Evolutionary conservation across 306 rosid species (phyloP), one percentile per base, ranked within the genome.

Genomic region (Lagenaria siceraria): DNA sequence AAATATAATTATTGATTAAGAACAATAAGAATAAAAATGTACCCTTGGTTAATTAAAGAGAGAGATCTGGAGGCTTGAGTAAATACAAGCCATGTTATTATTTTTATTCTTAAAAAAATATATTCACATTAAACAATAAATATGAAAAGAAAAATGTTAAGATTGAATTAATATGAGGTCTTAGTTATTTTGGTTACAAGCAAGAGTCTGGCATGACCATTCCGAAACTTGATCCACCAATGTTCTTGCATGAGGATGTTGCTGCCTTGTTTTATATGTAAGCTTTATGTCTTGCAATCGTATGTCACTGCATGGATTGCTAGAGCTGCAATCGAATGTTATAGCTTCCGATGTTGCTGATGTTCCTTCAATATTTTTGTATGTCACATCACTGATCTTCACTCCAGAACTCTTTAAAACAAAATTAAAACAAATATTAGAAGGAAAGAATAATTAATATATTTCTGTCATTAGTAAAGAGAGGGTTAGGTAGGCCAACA

Each of bases 311-410:
- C 96, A 90, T 24, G 96, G 93, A 31, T 1, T 54, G 13, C 66
- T 84, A 5, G 91, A 76, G 54, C 93, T 90, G 80, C 93, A 91
- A 24, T 89, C 83, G 68, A 91, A 91, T 24, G 80, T 87, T n/a
- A 89, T 79, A 10, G 88, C 96, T 73, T 84, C 88, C 19, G 42
- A 1, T 0, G 91, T 86, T 38, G 87, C 86, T 0, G 95, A 90
- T 9, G 87, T 86, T 49, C 95, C 92, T 19, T 46, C 54, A 46
- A 90, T 82, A 62, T 87, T 88, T 64, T 72, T 81, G 58, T 86
- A 89, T 1, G 85, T 83, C 55, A 89, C 85, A 62, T 62, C 19
- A 54, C 93, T 87, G 33, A 91, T 84, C 84, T 79, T 79, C 65
- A 86, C 84, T 33, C 91, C 93, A 6, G 93, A 89, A 70, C 79